Evolutionary conservation across 129 eudicot species (phyloP).

Genomic region (Calendula officinalis): DNA sequence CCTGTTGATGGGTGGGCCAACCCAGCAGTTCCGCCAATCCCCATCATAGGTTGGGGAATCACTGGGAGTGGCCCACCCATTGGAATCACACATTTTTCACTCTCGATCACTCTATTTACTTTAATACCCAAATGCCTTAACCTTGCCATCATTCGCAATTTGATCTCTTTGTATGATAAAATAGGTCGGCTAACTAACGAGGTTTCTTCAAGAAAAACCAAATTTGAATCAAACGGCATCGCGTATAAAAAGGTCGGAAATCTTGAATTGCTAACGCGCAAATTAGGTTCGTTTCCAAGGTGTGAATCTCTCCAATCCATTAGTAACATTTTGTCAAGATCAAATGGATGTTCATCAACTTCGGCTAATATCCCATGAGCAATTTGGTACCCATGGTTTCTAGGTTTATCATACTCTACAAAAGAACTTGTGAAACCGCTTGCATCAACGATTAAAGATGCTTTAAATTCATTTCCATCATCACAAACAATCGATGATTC

Average conservation of each 20-base stretch:
- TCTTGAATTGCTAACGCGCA: slow-evolving; percentile 47
- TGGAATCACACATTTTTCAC: slow-evolving; percentile 75
- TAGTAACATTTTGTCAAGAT: slow-evolving; percentile 72
- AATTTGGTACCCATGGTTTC: slow-evolving; percentile 76
- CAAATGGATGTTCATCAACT: slow-evolving; percentile 76
- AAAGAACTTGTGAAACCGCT: slow-evolving; percentile 72
- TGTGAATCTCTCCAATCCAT: slow-evolving; percentile 95
- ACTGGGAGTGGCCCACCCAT: slow-evolving; percentile 86
- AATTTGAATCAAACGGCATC: slow-evolving; percentile 75
- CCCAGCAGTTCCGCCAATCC: slow-evolving; percentile 75
- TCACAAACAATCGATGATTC: slow-evolving; percentile 68
- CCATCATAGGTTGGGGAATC: slow-evolving; percentile 66
- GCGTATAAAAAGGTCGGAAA: slow-evolving; percentile 66
- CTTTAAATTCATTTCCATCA: slow-evolving; percentile 58
- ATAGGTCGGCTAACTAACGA: slow-evolving; percentile 70
- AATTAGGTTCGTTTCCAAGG: slow-evolving; percentile 70
- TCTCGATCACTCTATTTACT: slow-evolving; percentile 61
- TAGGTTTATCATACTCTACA: slow-evolving; percentile 69
- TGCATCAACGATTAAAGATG: slow-evolving; percentile 72
- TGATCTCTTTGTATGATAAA: slow-evolving; percentile 59
- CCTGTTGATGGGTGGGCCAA: slow-evolving; percentile 84
- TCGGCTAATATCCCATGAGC: slow-evolving; percentile 85
- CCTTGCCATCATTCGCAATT: slow-evolving; percentile 70
- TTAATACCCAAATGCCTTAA: slow-evolving; percentile 68
- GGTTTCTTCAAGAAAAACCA: slow-evolving; percentile 74